These are phyloP conservation scores for Mortierella hygrophila DNA, from an alignment of 192 early-diverging fungal species.

Conservation along the genomic window DNA sequence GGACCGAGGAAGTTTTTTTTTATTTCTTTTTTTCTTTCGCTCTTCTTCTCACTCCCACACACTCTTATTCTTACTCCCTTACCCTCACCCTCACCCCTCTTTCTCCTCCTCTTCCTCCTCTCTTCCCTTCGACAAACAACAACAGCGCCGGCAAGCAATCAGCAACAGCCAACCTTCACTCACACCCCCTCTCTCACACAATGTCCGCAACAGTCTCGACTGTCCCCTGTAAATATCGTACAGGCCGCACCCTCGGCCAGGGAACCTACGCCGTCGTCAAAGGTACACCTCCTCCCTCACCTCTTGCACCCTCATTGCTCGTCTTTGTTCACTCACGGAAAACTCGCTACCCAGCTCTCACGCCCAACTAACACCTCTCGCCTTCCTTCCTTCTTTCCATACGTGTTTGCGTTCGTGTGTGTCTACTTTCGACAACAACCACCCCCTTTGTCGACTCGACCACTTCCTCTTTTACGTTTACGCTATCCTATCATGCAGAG, in stretches of 20 bases:
- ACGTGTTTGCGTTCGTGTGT: not conserved
- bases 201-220: constrained; percentile 32
- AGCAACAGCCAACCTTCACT: not conserved
- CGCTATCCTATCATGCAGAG: constrained; percentile 48
- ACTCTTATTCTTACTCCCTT: not conserved
- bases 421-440: no score
- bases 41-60: not conserved
- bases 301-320: not conserved
- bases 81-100: not conserved
- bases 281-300: constrained; percentile 50
- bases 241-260: constrained; percentile 73
- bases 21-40: not conserved
- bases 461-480: constrained; percentile 1
- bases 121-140: not conserved
- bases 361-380: constrained; percentile 6
- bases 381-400: not conserved
- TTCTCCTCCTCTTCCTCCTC: not conserved
- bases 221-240: constrained; percentile 74
- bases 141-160: not conserved
- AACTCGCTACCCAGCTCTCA: not conserved
- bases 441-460: not conserved
- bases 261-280: constrained; percentile 79
- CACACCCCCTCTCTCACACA: constrained; percentile 28
- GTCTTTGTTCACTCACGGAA: not conserved
- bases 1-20: not conserved